Evolutionary conservation across 805 yeast species (phyloP).

Genomic region (Isabelozyma heimii): DNA sequence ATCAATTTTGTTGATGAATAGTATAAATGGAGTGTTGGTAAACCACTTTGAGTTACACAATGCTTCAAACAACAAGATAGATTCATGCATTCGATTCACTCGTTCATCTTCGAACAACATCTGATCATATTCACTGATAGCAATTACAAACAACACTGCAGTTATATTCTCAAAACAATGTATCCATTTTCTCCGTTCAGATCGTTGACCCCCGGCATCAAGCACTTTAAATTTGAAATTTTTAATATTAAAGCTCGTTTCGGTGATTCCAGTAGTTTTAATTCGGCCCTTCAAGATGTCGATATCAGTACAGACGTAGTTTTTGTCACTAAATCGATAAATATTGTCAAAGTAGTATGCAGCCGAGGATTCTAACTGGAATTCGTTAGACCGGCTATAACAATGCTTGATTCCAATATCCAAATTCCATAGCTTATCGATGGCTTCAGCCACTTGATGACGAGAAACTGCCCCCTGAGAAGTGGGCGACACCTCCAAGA

Average conservation of each 20-base stretch:
- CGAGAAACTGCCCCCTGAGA: constrained; percentile 17
- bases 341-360: constrained; percentile 76
- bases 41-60: constrained; percentile 87
- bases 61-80: constrained; percentile 78
- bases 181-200: constrained; percentile 91
- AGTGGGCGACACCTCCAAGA: background rate
- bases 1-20: constrained; percentile 88
- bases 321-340: constrained; percentile 57
- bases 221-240: constrained; percentile 68
- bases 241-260: constrained; percentile 69
- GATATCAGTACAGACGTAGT: constrained; percentile 69
- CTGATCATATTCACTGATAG: constrained; percentile 91
- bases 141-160: constrained; percentile 82
- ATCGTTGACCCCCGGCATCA: constrained; percentile 96
- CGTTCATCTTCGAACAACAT: constrained; percentile 84
- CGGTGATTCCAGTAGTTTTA: constrained; percentile 94
- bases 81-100: constrained; percentile 88
- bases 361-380: constrained; percentile 84
- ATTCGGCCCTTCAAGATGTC: constrained; percentile 90
- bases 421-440: constrained; percentile 61
- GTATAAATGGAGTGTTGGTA: constrained; percentile 76
- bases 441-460: constrained; percentile 67
- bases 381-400: constrained; percentile 62
- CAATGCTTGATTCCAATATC: constrained; percentile 67
- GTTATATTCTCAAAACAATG: constrained; percentile 91